Base-by-base conservation (phyloP, 257 asterid genomes). In the Galeopsis tetrahit region DNA sequence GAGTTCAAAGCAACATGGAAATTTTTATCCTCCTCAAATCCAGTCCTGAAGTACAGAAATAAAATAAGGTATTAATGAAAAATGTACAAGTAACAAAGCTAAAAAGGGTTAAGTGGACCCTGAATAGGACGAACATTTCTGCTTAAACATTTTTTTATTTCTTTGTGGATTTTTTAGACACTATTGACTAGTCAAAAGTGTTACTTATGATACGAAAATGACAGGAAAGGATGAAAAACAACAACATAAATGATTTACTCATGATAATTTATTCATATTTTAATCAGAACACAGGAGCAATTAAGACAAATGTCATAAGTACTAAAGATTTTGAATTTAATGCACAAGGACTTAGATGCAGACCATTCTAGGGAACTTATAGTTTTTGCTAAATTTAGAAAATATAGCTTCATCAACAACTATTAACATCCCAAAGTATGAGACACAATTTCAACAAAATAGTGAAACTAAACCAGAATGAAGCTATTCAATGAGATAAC, bases 21-120 rank as follows among this genome's bases (percentile, higher is more conserved):
- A 85, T 85, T 91, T 75, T 93, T 93, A 82, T 93, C 98, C 93
- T 93, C 97, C 77, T 93, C 98, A 88, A 93, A 93, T 60, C 98
- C 98, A 82, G 98, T 93, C 83, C 98, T 93, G 87, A 62, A 69
- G 59, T 69, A 76, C 53, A 76, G 17, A 55, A n/a, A 55, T 55
- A 71, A 69, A 32, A 66, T 32, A 68, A 59, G 78, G 68, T 69
- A 70, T 66, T 71, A 87, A 56, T 44, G 59, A 78, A 66, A 63
- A 58, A 21, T 28, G 56, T 42, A 66, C 7, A 52, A 17, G 10
- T 52, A 21, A 52, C 21, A 67, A 68, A 44, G 40, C 48, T 10
- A 36, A 63, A 57, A 56, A 5, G 28, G 28, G 28, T 21, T 21
- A 0, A 21, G 15, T 44, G 10, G 2, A 0, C 40, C 34, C 42